Base-by-base conservation (phyloP, 2,329 filamentous ascomycete species). In the Pezicula carpinea region DNA sequence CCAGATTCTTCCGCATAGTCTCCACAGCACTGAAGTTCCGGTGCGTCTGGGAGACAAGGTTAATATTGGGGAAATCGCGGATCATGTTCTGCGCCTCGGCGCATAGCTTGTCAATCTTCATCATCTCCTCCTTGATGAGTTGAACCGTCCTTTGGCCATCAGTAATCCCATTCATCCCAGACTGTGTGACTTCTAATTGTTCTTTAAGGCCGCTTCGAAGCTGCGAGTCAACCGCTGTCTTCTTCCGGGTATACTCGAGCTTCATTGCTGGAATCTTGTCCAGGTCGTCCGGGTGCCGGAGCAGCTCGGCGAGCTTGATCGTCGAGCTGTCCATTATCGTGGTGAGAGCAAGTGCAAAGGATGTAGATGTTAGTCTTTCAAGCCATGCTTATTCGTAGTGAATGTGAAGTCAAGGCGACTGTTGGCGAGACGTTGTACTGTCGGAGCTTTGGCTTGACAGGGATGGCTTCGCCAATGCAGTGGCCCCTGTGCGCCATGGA, bases 31-130 rank as follows among this genome's bases (percentile, higher is more conserved):
- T 89, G 64, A 99, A 99, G 70, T 99, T 96, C 54, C 92, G 82
- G 69, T 99, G 93, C 56, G 95, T 93, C 69, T 96, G 89, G 46
- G 92, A 92, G 46, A 95, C 87, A 51, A 89, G 73, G 66, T 95
- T 93, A 74, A 95, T 93, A 63, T 89, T 89, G 31, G 87, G 85
- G 68, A 99, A 97, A 73, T 99, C 93, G 62, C 87, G 84, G 62
- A 99, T 96, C 82, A 96, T 96, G 65, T 89, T 89, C 73, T 97
- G 92, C 46, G 91, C 91, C 69, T 99, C 95, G 53, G 91, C 90
- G 72, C 93, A 99, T 54, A 99, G 80, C 70, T 89, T 90, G 73
- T 99, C 93, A 61, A 99, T 97, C 70, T 92, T 95, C 76, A 95
- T 90, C 82, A 99, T 93, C 72, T 99, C 93, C 57, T 97, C 92